Percentiles rank a stretch among this genome's conserved stretches.
These are phyloP conservation scores for Camelina laxa DNA, from an alignment of 345 rosid genomes.

Conservation along the genomic window DNA sequence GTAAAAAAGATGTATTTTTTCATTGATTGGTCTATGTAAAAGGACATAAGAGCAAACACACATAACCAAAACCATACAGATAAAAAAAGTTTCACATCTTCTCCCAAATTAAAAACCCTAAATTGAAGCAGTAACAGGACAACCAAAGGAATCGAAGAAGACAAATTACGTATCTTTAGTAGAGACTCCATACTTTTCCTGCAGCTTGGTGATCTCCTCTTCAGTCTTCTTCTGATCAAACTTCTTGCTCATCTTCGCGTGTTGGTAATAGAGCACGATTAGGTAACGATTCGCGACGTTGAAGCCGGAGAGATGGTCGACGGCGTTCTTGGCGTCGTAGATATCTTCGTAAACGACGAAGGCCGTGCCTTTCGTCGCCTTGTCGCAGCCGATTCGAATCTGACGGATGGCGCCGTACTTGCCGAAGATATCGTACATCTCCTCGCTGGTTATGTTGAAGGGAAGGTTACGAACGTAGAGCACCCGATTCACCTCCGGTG, in stretches of 20 bases:
- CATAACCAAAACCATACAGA: slow-evolving; percentile 14
- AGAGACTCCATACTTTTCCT: slow-evolving; percentile 92
- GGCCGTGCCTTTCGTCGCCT: slow-evolving; percentile 94
- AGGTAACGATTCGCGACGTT: slow-evolving; percentile 93
- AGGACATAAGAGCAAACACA: slow-evolving; percentile 12
- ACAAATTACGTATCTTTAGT: slow-evolving; percentile 73
- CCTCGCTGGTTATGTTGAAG: slow-evolving; percentile 96
- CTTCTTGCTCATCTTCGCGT: slow-evolving; percentile 92
- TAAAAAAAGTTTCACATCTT: background rate
- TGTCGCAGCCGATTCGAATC: slow-evolving; percentile 86
- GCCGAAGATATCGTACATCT: slow-evolving; percentile 99
- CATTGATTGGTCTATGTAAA: slow-evolving; percentile 26
- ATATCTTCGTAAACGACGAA: slow-evolving; percentile 96
- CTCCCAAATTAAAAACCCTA: slow-evolving; percentile 33
- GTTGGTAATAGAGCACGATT: slow-evolving; percentile 91
- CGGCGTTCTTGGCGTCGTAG: slow-evolving; percentile 95
- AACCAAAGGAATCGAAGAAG: background rate
- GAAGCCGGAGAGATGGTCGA: slow-evolving; percentile 97
- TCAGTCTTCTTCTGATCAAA: slow-evolving; percentile 94
- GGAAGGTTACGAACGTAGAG: slow-evolving; percentile 98
- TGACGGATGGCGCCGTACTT: slow-evolving; percentile 97
- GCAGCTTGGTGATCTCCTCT: slow-evolving; percentile 80
- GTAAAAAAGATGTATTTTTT: background rate
- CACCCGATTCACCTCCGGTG: slow-evolving; percentile 93
- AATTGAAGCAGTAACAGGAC: background rate